Conservation (phyloP, 2,329 filamentous ascomycete genomes). For the Phialocephala subalpina region DNA sequence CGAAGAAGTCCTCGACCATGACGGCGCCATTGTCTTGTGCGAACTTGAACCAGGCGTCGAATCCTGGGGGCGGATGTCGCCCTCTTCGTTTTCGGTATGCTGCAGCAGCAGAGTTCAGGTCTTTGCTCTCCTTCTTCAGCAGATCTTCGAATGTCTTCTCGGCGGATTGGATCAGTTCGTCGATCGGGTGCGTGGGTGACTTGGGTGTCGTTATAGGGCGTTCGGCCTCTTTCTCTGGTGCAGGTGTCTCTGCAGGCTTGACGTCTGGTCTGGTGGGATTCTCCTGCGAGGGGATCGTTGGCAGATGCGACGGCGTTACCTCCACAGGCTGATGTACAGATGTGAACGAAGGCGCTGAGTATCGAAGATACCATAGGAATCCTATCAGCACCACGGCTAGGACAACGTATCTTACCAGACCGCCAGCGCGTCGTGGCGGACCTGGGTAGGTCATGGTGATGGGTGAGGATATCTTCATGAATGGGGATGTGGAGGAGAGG, state of each 20-base stretch:
- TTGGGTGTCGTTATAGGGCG: slow-evolving; percentile 19
- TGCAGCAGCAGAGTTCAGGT: slow-evolving; percentile 53
- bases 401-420: slow-evolving; percentile 33
- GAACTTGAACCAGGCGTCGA: slow-evolving; percentile 65
- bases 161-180: slow-evolving; percentile 52
- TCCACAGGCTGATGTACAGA: slow-evolving; percentile 19
- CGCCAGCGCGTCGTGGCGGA: slow-evolving; percentile 39
- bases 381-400: slow-evolving; percentile 22
- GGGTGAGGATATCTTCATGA: slow-evolving; percentile 40
- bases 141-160: slow-evolving; percentile 49
- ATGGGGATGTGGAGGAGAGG: slow-evolving; percentile 5
- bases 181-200: slow-evolving; percentile 51
- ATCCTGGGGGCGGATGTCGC: slow-evolving; percentile 69
- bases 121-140: slow-evolving; percentile 51
- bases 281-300: slow-evolving; percentile 11
- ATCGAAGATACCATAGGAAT: slow-evolving; percentile 27
- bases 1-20: slow-evolving; percentile 67
- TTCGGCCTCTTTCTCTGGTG: background rate
- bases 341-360: slow-evolving; percentile 18
- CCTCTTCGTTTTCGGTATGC: slow-evolving; percentile 64
- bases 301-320: slow-evolving; percentile 20
- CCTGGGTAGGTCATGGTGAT: slow-evolving; percentile 40
- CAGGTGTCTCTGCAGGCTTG: slow-evolving; percentile 14
- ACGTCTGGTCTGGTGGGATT: slow-evolving; percentile 18
- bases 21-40: slow-evolving; percentile 59